Percentiles rank a stretch among this genome's conserved stretches.
These are phyloP conservation scores for Stachybotrys elegans DNA, from an alignment of 2,329 filamentous ascomycete genomes.

Conservation along the genomic window DNA sequence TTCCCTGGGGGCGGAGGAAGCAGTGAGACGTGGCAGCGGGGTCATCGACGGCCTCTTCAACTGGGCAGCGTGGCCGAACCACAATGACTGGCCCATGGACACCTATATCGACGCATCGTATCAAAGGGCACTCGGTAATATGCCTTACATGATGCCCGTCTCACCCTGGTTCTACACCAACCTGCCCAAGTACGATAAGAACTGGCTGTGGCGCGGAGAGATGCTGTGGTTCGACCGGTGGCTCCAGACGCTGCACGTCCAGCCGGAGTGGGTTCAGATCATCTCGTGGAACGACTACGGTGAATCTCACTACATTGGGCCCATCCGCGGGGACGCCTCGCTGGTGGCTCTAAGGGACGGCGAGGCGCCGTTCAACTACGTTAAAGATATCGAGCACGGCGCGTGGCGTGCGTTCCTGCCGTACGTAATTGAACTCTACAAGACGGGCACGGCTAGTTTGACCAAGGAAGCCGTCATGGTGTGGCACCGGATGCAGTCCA, in stretches of 20 bases:
- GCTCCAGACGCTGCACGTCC: constrained; percentile 42
- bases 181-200: constrained; percentile 50
- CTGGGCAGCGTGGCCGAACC: constrained; percentile 35
- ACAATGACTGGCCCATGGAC: constrained; percentile 24
- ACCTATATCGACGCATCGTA: too few relatives aligned
- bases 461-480: neutral
- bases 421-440: constrained; percentile 45
- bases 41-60: constrained; percentile 18
- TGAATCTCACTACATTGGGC: constrained; percentile 49
- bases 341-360: constrained; percentile 32
- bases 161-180: constrained; percentile 58
- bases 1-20: constrained; percentile 13
- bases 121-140: constrained; percentile 23
- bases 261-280: constrained; percentile 41
- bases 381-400: constrained; percentile 42
- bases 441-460: constrained; percentile 25
- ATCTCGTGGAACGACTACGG: constrained; percentile 52
- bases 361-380: constrained; percentile 42
- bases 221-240: constrained; percentile 56
- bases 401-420: constrained; percentile 44
- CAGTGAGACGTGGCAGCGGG: constrained; percentile 14
- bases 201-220: constrained; percentile 60
- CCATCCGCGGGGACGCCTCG: constrained; percentile 34
- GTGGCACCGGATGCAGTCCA: neutral
- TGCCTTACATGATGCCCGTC: constrained; percentile 48